Base-by-base conservation (phyloP, 2,329 filamentous ascomycete species). In the Ophiostoma himal-ulmi region DNA sequence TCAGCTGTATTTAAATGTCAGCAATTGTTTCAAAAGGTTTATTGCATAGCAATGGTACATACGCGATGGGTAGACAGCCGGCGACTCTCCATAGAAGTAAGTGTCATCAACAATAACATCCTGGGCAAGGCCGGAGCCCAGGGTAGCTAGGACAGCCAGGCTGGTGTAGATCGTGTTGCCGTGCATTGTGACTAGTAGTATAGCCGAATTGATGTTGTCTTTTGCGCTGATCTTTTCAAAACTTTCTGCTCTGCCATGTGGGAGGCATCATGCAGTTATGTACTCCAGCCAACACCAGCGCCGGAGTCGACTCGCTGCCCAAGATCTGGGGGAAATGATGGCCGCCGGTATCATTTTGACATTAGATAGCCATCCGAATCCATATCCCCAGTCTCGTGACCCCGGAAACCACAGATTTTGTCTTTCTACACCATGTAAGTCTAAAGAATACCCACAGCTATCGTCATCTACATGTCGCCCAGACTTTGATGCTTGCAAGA, bases 51-150 rank as follows among this genome's bases (percentile, higher is more conserved):
- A 65, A 26, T 3, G 13, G 8, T 7, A 65, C 34, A 11, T 30
- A 13, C 30, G 83, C 7, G 84, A 83, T 3, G 84, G 84, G 73
- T 85, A 85, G 0, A 85, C 81, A 0, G 82, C 79, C 30, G 82
- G 82, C 8, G 83, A 85, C 72, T 81, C 77, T 48, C 83, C 84
- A 70, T 84, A 85, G 69, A 86, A 86, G 71, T 79, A 78, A 0
- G 76, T 73, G 73, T 86, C 82, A 64, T 79, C 77, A 4, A 74
- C 78, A 68, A 84, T 81, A 41, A 75, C 71, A 37, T 65, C 34
- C 34, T 67, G 71, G n/a, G 34, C 48, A 13, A 17, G 60, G 10
- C 22, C 48, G 20, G 57, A 67, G 71, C 44, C 76, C 66, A 80
- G 74, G 4, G 78, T 77, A 0, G 77, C 78, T 22, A 80, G 72